Percentiles rank a stretch among this genome's conserved stretches.
Conservation (phyloP, 371 early-diverging fungal species). For the Lichtheimia corymbifera region DNA sequence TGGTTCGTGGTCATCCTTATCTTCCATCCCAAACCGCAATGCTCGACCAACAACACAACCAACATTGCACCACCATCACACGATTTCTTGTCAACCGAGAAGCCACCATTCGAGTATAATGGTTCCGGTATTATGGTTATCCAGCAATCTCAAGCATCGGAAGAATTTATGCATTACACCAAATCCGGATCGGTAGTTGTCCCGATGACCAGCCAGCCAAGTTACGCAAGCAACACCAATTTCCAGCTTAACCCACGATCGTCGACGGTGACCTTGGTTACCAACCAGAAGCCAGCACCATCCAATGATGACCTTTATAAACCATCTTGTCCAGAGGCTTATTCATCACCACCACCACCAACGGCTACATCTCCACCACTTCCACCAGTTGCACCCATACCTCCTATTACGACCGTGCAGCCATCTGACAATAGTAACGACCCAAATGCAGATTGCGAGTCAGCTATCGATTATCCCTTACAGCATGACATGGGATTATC, state of each 20-base stretch:
- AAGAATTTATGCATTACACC: slow-evolving; percentile 21
- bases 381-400: background rate
- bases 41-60: background rate
- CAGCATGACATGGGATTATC: slow-evolving; percentile 2
- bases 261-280: background rate
- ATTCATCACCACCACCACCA: background rate
- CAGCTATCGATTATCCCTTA: slow-evolving; percentile 5
- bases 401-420: background rate
- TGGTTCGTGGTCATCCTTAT: slow-evolving; percentile 46
- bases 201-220: slow-evolving; percentile 11
- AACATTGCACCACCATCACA: slow-evolving; percentile 11
- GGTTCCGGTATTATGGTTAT: slow-evolving; percentile 22
- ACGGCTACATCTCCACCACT: background rate
- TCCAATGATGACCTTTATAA: too few relatives aligned
- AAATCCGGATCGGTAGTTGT: slow-evolving; percentile 14
- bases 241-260: slow-evolving; percentile 2
- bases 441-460: slow-evolving; percentile 10
- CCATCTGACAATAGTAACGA: background rate
- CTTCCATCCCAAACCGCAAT: slow-evolving; percentile 38
- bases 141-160: slow-evolving; percentile 20
- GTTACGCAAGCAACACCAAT: slow-evolving; percentile 8
- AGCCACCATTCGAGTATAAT: slow-evolving; percentile 11
- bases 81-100: slow-evolving; percentile 17
- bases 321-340: too few relatives aligned
- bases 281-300: background rate